Base-by-base conservation (phyloP, 1,284 basidiomycete genomes). In the Trametes sp. region DNA sequence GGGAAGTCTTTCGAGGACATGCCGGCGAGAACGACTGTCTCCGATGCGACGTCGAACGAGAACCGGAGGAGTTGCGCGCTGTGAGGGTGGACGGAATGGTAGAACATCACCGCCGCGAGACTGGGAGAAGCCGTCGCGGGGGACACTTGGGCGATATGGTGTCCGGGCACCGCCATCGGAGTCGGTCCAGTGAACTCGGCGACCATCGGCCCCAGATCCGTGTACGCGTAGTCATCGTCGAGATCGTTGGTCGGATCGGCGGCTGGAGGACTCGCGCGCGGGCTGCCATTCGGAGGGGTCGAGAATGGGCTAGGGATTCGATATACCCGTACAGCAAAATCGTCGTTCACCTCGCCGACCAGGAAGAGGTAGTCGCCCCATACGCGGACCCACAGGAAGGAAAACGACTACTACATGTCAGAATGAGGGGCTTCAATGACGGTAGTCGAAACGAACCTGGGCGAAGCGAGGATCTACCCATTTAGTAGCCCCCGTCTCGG, bases 391-490 rank as follows among this genome's bases (percentile, higher is more conserved):
- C 70, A 72, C 11, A 76, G 46, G 55, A 70, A 70, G 10, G 70
- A 70, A 59, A 76, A 72, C 9, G 69, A 62, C 74, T 75, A 56
- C 28, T n/a, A n/a, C n/a, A n/a, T n/a, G n/a, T n/a, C n/a, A n/a
- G n/a, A n/a, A n/a, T n/a, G n/a, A n/a, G n/a, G n/a, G n/a, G n/a
- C n/a, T n/a, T n/a, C n/a, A n/a, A n/a, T n/a, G n/a, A n/a, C n/a
- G n/a, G n/a, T n/a, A n/a, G n/a, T 9, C 19, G 44, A 45, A 13
- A 62, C 76, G 62, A 54, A 79, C 79, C 68, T 75, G 68, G 16
- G 73, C 69, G 36, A 75, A 69, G 7, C 64, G 29, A 1, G 78
- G 74, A 57, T 78, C 68, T 11, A 79, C 65, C 57, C 75, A 69
- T 57, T 70, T 69, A 33, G 75, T 71, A 1, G 62, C 65, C 16